Conservation (phyloP, 2,329 filamentous ascomycete genomes). For the Colletotrichum euphorbiae region DNA sequence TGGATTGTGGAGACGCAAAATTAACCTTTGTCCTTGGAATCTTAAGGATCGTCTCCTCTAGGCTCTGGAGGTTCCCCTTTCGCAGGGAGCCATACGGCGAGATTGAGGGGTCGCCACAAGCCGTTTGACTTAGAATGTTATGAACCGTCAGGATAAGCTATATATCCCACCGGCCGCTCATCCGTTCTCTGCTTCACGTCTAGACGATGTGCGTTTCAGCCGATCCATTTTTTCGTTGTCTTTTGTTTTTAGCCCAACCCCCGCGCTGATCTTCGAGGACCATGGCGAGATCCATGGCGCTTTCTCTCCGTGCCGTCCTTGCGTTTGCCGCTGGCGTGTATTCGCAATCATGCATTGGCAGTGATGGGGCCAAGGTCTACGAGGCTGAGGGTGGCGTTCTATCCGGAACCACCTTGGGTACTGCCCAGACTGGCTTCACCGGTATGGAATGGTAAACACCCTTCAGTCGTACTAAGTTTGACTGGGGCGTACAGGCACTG, state of each 20-base stretch:
- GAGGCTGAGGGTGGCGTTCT: constrained; percentile 57
- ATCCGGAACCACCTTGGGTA: constrained; percentile 54
- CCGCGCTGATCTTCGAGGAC: constrained; percentile 14
- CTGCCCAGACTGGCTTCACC: constrained; percentile 53
- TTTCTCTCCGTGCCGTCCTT: constrained; percentile 21
- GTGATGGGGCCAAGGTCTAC: constrained; percentile 40
- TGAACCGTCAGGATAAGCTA: not conserved
- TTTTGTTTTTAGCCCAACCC: not conserved
- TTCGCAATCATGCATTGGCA: constrained; percentile 33
- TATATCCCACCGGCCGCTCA: constrained; percentile 8
- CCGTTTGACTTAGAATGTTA: constrained; percentile 6
- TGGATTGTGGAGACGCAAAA: constrained; percentile 25
- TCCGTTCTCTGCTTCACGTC: not conserved
- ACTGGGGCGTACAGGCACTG: constrained; percentile 49
- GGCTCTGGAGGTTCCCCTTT: not conserved
- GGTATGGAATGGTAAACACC: constrained; percentile 42
- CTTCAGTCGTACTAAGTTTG: not conserved
- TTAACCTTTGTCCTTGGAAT: constrained; percentile 24
- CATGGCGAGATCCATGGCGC: constrained; percentile 30
- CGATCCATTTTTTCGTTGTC: not conserved
- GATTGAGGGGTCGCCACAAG: constrained; percentile 1
- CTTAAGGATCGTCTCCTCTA: constrained; percentile 13
- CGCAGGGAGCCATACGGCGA: constrained; percentile 13
- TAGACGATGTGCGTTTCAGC: not conserved
- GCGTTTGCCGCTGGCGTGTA: constrained; percentile 35